Conservation (phyloP, 1,284 basidiomycete species). For the Fistulina hepatica region DNA sequence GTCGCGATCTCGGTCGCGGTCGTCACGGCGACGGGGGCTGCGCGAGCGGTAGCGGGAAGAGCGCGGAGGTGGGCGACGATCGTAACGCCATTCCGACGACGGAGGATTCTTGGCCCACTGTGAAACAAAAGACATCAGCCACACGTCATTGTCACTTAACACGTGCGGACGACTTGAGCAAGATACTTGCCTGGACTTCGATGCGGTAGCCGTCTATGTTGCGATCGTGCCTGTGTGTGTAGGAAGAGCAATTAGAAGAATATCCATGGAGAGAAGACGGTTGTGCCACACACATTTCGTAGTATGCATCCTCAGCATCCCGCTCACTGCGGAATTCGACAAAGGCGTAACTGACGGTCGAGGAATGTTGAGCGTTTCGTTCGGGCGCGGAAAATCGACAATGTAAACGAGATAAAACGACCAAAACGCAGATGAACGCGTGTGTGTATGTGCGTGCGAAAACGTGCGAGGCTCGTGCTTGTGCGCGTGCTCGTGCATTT, state of each 20-base stretch:
- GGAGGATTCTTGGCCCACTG: conserved; percentile 90
- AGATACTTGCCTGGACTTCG: conserved; percentile 56
- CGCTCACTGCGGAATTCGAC: conserved; percentile 78
- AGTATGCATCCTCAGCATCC: conserved; percentile 84
- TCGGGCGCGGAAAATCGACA: conserved; percentile 26
- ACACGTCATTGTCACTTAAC: conserved; percentile 2
- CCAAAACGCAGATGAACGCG: too few relatives aligned
- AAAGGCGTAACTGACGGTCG: conserved; percentile 77
- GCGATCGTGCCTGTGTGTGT: conserved; percentile 74
- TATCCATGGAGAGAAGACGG: conserved; percentile 1
- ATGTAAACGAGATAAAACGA: too few relatives aligned
- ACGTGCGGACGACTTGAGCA: neutral
- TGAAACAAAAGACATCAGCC: conserved; percentile 4
- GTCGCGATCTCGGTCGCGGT: conserved; percentile 33
- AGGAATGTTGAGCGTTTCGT: conserved; percentile 59
- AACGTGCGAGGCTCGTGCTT: too few relatives aligned
- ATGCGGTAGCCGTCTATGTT: conserved; percentile 74
- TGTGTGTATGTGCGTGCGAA: too few relatives aligned
- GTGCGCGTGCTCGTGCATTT: too few relatives aligned
- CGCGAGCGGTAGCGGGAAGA: conserved; percentile 39
- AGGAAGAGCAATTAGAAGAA: conserved; percentile 8
- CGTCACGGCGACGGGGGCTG: conserved; percentile 30
- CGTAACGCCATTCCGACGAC: conserved; percentile 78
- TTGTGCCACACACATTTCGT: conserved; percentile 63
- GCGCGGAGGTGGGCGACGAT: conserved; percentile 36